Evolutionary conservation across 495 filamentous ascomycete genomes (phyloP), one percentile per base, ranked within the genome.

Genomic region (Aspergillus haitiensis): DNA sequence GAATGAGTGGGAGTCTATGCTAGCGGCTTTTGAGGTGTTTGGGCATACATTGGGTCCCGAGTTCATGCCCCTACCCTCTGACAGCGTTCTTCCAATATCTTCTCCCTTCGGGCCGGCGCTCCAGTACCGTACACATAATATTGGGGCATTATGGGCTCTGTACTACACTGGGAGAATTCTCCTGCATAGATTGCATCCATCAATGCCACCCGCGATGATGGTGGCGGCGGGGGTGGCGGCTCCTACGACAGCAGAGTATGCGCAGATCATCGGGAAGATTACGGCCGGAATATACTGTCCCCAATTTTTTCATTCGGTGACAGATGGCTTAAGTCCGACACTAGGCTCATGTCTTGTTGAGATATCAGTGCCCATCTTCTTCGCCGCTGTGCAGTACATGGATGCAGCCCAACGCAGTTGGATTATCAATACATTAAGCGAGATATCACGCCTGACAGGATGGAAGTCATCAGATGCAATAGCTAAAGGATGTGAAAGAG

Each of bases 201-300:
- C 81, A 2, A 96, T 97, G 92, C 94, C 92, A 6, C 91, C 93
- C 0, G 82, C 91, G n/a, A 87, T 92, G 55, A 93, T 96, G 86
- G 79, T 89, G 42, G 90, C 93, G 6, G 88, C 89, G 0, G 86
- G 84, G 10, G 80, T 94, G 37, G 83, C 86, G 7, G 88, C 91
- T 0, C 72, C 74, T 4, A 80, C 86, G 51, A 97, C 94, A 4
- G 83, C 81, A 8, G 68, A 68, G 1, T 88, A 82, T 69, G 89
- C 92, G 3, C 84, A 87, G 62, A 82, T 85, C 57, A 86, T 97
- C 35, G 93, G 92, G 37, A 83, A 87, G 7, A 93, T 97, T 50
- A 82, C 84, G 7, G 91, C 91, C 0, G 94, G 91, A 2, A 78
- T 98, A 37, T 80, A 80, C 57, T 76, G 77, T 47, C 81, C 86